These are phyloP conservation scores for Alectoria sarmentosa DNA, from an alignment of 495 filamentous ascomycete species.

Conservation along the genomic window DNA sequence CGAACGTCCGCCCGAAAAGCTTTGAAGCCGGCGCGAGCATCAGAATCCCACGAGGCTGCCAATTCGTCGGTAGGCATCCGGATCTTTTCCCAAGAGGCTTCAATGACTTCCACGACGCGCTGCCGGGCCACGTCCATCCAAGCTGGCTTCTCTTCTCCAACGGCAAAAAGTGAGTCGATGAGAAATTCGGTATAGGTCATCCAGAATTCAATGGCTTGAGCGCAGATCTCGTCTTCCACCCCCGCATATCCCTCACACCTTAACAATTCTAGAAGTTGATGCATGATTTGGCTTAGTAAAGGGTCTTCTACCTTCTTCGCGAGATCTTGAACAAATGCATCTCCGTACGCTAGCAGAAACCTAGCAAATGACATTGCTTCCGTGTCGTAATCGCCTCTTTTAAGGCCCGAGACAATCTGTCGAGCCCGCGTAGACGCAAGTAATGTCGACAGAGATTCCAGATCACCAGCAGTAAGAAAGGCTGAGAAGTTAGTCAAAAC, in stretches of 20 bases:
- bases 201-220: slow-evolving; percentile 80
- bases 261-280: slow-evolving; percentile 55
- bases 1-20: slow-evolving; percentile 74
- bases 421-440: slow-evolving; percentile 50
- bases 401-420: slow-evolving; percentile 39
- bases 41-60: slow-evolving; percentile 56
- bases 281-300: slow-evolving; percentile 10
- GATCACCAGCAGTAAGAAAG: slow-evolving; percentile 52
- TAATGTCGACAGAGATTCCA: slow-evolving; percentile 46
- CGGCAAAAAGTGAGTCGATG: slow-evolving; percentile 31
- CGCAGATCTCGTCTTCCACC: slow-evolving; percentile 69
- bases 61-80: slow-evolving; percentile 47
- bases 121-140: slow-evolving; percentile 32
- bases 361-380: slow-evolving; percentile 62
- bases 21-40: slow-evolving; percentile 63
- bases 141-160: slow-evolving; percentile 32
- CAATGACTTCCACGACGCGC: slow-evolving; percentile 48
- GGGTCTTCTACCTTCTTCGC: slow-evolving; percentile 28
- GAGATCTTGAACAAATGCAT: slow-evolving; percentile 49
- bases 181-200: slow-evolving; percentile 57
- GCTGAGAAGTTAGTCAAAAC: slow-evolving; percentile 54
- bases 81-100: slow-evolving; percentile 56
- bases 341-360: slow-evolving; percentile 62
- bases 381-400: slow-evolving; percentile 54
- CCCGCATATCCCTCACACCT: slow-evolving; percentile 65